Evolutionary conservation across 768 basidiomycete genomes (phyloP).

Genomic region (Auriculariales sp.): DNA sequence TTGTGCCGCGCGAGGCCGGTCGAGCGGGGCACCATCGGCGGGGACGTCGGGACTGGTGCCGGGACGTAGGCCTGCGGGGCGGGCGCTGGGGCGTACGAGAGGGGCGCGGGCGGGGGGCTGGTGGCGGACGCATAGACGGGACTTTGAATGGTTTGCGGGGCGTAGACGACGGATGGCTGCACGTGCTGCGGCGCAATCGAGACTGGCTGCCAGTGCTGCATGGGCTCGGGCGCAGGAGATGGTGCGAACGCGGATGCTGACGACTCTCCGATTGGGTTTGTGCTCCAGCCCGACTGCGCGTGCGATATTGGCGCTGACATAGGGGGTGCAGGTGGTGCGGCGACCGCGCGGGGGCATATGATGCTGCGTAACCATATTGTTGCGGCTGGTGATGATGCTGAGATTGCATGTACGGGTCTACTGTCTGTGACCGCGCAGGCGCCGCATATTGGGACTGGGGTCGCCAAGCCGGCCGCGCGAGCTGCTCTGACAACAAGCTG

Average conservation of each 20-base stretch:
- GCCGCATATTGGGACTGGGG: constrained; percentile 14
- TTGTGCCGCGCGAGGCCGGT: neutral
- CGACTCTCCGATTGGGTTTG: too few species aligned
- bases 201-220: too few species aligned
- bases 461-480: constrained; percentile 58
- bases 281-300: too few species aligned
- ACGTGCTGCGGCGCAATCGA: too few species aligned
- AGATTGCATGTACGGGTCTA: constrained; percentile 10
- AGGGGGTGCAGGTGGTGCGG: too few species aligned
- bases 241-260: too few species aligned
- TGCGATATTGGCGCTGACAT: too few species aligned
- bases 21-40: constrained; percentile 1
- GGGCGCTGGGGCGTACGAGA: constrained; percentile 10
- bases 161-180: too few species aligned
- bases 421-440: constrained; percentile 6
- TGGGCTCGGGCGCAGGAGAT: too few species aligned
- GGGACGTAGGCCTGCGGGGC: constrained; percentile 5
- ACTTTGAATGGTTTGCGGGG: too few species aligned
- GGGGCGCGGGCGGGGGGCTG: constrained; percentile 6
- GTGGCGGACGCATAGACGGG: constrained; percentile 3
- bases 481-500: constrained; percentile 68
- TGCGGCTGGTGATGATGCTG: constrained; percentile 9
- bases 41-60: constrained; percentile 6
- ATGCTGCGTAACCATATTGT: too few species aligned
- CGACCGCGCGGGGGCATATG: neutral